phyloP scores from a whole-genome alignment of 148 eudicot genomes.

The Dianthus caryophyllus region DNA sequence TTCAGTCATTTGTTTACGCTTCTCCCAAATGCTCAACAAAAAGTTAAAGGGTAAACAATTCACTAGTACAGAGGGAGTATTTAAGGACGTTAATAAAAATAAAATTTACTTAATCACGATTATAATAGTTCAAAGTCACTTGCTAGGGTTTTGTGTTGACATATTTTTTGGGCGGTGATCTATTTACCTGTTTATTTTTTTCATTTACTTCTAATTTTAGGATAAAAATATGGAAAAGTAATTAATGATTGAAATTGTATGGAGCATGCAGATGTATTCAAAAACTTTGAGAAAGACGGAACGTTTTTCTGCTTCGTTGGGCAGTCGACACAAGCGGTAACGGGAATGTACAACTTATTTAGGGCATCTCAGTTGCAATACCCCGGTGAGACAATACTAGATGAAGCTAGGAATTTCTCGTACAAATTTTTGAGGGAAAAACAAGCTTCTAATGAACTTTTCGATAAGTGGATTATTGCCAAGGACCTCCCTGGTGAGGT shows the following conservation, averaged over 20 bases:
- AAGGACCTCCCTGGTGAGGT: constrained; percentile 75
- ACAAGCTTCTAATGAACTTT: constrained; percentile 41
- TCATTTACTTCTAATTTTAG: too few relatives aligned
- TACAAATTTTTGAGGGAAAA: constrained; percentile 41
- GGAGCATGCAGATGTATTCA: constrained; percentile 71
- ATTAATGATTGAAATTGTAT: not conserved
- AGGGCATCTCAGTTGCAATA: constrained; percentile 64
- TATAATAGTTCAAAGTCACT: too few relatives aligned
- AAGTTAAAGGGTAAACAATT: too few relatives aligned
- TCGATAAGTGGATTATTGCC: constrained; percentile 68
- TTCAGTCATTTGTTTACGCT: too few relatives aligned
- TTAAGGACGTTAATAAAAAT: too few relatives aligned
- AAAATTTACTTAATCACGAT: too few relatives aligned
- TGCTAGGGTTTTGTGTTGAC: too few relatives aligned
- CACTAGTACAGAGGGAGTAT: too few relatives aligned
- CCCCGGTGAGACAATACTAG: constrained; percentile 54
- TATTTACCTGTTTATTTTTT: too few relatives aligned
- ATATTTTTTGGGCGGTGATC: too few relatives aligned
- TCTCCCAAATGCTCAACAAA: too few relatives aligned
- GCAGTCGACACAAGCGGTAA: constrained; percentile 71
- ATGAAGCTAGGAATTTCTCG: constrained; percentile 52
- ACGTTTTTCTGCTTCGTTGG: constrained; percentile 68
- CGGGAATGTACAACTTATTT: constrained; percentile 65
- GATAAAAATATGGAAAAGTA: too few relatives aligned
- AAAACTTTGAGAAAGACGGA: constrained; percentile 55